Base-by-base conservation (phyloP, 352 stramenopile species). In the Phytophthora aleatoria region DNA sequence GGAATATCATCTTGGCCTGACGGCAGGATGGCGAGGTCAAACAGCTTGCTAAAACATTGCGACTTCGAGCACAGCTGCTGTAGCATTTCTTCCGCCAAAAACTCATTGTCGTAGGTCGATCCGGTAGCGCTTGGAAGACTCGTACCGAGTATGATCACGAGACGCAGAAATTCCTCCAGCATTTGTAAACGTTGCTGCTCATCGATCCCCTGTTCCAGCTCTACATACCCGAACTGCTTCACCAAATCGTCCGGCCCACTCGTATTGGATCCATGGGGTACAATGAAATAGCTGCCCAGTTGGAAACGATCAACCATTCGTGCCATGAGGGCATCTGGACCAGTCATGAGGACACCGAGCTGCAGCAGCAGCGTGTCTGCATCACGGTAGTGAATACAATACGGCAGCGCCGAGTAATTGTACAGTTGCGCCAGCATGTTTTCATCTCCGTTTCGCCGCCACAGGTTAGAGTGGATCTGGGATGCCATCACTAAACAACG, bases 401-500 rank as follows among this genome's bases (percentile, higher is more conserved):
- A 96, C 13, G 88, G 86, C 20, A 96, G 58, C 20, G 88, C 88
- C 12, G 86, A 96, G 66, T 96, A 96, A 70, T 96, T 96, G 77
- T 94, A 96, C 41, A 96, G 51, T 71, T 96, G 88, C 3, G 88
- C 87, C 53, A 95, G 73, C 88, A 96, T 96, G 52, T 92, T 96
- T 64, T 96, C 88, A 61, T 96, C 88, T 35, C 88, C 88, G 49
- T 96, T 96, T 27, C 88, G 81, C 16, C 88, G 80, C 88, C 88
- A 96, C 20, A 96, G 48, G 28, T 94, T 94, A 12, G 86, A 90
- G 44, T 96, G 88, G 45, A 96, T 96, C 62, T 96, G 88, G 15
- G 84, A 91, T 45, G 84, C 80, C 86, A 96, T 94, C 16, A 93
- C 88, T 10, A 96, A 57, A 56, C 83, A 91, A 11, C 86, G 85